phyloP scores from a whole-genome alignment of 148 eudicot genomes.

The Arctostaphylos glauca region DNA sequence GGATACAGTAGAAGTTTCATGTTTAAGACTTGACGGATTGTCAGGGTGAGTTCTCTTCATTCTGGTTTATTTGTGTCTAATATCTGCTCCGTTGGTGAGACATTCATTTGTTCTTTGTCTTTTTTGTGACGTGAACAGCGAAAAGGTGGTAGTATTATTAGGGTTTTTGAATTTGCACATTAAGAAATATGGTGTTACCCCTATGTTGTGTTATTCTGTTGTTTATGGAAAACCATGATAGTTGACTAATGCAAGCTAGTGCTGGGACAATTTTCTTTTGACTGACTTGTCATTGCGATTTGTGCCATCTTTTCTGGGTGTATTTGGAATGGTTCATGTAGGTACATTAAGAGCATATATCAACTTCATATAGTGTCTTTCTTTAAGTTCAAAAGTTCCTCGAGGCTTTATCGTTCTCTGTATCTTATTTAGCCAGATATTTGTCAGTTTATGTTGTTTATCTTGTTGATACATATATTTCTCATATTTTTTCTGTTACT shows the following conservation, averaged over 20 bases:
- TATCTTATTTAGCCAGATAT: neutral
- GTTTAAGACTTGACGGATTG: conserved; percentile 4
- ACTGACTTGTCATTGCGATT: neutral
- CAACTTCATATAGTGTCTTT: neutral
- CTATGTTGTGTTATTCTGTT: neutral
- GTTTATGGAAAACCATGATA: neutral
- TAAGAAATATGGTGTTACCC: neutral
- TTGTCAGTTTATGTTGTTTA: neutral
- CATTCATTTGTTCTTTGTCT: neutral
- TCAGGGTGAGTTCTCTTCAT: neutral
- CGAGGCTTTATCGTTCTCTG: neutral
- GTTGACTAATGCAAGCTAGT: neutral
- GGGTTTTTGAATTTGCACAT: neutral
- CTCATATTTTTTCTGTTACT: neutral
- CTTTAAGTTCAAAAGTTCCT: neutral
- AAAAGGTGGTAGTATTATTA: neutral
- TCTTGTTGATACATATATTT: neutral
- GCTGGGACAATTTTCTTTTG: neutral
- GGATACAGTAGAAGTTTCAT: neutral
- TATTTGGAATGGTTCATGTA: neutral
- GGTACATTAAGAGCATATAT: neutral
- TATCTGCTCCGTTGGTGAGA: neutral
- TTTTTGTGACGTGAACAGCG: neutral
- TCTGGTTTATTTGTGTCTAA: neutral
- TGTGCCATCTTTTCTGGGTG: neutral